Conservation (phyloP, 768 basidiomycete genomes). For the Amanita pallidorosea region DNA sequence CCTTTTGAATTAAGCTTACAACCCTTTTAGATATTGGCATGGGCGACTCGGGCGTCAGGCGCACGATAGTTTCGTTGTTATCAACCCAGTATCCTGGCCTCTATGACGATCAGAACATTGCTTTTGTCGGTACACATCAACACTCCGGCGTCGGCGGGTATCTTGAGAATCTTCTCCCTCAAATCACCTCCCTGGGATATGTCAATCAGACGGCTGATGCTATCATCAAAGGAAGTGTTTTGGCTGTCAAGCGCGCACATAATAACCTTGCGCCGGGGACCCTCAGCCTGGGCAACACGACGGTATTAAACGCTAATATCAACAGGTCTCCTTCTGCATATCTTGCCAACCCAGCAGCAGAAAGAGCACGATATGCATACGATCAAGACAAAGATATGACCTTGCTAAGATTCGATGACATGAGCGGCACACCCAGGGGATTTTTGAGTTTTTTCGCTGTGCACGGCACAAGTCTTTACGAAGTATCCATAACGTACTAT, state of each 20-base stretch:
- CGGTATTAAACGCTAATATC: constrained; percentile 54
- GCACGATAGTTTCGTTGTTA: constrained; percentile 51
- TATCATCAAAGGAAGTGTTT: constrained; percentile 59
- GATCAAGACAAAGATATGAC: constrained; percentile 73
- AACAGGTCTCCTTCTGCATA: constrained; percentile 74
- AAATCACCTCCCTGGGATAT: constrained; percentile 65
- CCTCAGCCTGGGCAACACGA: constrained; percentile 58
- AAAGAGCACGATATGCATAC: constrained; percentile 53
- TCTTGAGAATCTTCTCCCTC: constrained; percentile 68
- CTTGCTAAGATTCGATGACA: constrained; percentile 54
- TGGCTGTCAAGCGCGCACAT: constrained; percentile 61
- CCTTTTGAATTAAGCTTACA: not conserved
- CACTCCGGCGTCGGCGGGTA: constrained; percentile 76
- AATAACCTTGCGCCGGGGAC: constrained; percentile 45
- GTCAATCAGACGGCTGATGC: constrained; percentile 64
- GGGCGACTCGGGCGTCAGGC: constrained; percentile 70
- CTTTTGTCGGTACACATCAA: constrained; percentile 66
- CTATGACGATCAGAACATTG: constrained; percentile 63
- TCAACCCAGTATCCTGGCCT: constrained; percentile 46
- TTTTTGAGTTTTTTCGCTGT: constrained; percentile 70
- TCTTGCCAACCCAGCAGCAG: constrained; percentile 60
- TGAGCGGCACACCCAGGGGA: constrained; percentile 45
- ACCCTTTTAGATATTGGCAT: constrained; percentile 55
- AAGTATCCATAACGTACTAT: constrained; percentile 26
- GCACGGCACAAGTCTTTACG: constrained; percentile 73